Evolutionary conservation across 352 stramenopile species (phyloP), one percentile per base, ranked within the genome.

Genomic region (Globisporangium nagaii): DNA sequence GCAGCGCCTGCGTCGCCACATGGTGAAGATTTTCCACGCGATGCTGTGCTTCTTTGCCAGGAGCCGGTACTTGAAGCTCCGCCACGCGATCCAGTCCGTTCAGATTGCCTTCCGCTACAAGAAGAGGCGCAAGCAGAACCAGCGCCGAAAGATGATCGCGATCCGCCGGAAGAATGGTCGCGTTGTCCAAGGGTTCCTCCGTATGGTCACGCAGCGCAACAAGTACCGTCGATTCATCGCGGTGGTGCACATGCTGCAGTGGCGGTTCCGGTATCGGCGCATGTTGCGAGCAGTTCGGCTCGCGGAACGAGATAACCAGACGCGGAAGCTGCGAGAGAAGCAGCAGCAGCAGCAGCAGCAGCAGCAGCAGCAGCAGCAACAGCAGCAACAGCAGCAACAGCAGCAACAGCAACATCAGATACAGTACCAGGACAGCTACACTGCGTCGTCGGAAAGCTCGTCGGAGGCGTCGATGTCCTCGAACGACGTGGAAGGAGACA

Each of bases 11-110:
- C 70, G 62, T 27, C 71, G 76, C 0, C 74, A 90, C 63, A 90
- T 90, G 78, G 48, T 84, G 51, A 80, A 80, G 57, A 85, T 94
- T 28, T 89, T 72, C 56, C 66, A 90, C 40, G 69, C 77, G 4
- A 74, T 90, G 20, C 49, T 89, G n/a, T 85, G 73, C 41, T 71
- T 78, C 15, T 75, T 61, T 17, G 77, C 74, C 1, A 79, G 84
- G 15, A 51, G 54, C 7, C 71, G 79, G 5, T 94, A 78, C 37
- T 53, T 89, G n/a, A 72, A 74, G 10, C 74, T 80, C 25, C 71
- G 83, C 0, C 71, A 66, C 50, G 78, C 75, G 2, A 62, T 89
- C 0, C 65, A 63, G 30, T 68, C 70, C 6, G 31, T 93, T 8
- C 84, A 94, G 52, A 27, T 76, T 40, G 62, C 65, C 19, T 89